These are phyloP conservation scores for Leavenworthia alabamica DNA, from an alignment of 345 rosid species.

Conservation along the genomic window DNA sequence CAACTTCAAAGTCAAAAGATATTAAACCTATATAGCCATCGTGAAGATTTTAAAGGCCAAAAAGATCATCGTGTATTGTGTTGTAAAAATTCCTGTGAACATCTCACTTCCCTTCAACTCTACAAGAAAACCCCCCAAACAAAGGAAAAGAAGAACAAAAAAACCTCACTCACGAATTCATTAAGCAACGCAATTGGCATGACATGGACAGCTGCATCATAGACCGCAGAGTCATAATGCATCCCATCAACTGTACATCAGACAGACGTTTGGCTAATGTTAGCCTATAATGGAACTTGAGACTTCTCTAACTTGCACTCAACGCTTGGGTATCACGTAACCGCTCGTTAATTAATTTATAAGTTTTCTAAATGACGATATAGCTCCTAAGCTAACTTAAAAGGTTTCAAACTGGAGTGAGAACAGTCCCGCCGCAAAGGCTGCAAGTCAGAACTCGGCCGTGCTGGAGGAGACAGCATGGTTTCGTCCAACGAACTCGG, in stretches of 20 bases:
- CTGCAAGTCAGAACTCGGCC: conserved; percentile 32
- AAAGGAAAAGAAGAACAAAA: neutral
- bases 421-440: no score
- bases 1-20: conserved; percentile 8
- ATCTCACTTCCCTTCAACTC: conserved; percentile 22
- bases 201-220: conserved; percentile 70
- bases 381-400: no score
- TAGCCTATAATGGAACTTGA: neutral
- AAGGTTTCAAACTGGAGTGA: no score
- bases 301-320: conserved; percentile 14
- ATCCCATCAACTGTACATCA: conserved; percentile 76
- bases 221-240: conserved; percentile 81
- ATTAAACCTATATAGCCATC: conserved; percentile 17
- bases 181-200: conserved; percentile 76
- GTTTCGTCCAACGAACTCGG: conserved; percentile 85
- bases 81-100: conserved; percentile 26
- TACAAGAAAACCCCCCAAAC: conserved; percentile 18
- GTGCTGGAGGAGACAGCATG: conserved; percentile 78
- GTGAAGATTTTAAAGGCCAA: conserved; percentile 19
- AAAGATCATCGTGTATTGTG: conserved; percentile 18
- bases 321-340: conserved; percentile 18
- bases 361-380: neutral
- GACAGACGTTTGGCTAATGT: conserved; percentile 20
- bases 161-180: conserved; percentile 27
- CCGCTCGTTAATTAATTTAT: neutral